A percentile compares a stretch with the other conserved stretches of the same genome.
Evolutionary conservation across 305 asterid genomes (phyloP).

Genomic region (Andrographis paniculata): DNA sequence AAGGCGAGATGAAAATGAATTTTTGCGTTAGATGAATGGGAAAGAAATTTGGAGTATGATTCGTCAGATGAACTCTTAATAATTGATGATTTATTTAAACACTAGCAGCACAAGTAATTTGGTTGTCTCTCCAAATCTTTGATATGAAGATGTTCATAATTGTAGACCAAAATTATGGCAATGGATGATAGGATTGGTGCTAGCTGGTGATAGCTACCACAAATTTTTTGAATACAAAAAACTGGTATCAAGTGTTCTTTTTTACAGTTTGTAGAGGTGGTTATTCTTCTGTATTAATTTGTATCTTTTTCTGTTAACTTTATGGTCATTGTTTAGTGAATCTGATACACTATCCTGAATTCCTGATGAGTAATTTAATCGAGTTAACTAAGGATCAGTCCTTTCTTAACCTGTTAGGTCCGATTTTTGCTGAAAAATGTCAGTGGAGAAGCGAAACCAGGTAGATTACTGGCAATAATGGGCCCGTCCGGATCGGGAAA

Average conservation of each 20-base stretch:
- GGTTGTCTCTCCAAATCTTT: not conserved
- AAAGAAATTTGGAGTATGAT: too few relatives aligned
- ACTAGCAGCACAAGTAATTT: not conserved
- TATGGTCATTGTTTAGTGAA: not conserved
- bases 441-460: constrained; percentile 90
- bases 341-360: not conserved
- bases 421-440: constrained; percentile 74
- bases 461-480: constrained; percentile 91
- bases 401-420: constrained; percentile 33
- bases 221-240: too few relatives aligned
- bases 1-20: too few relatives aligned
- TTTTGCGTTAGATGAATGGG: too few relatives aligned
- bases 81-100: not conserved
- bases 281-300: too few relatives aligned
- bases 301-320: too few relatives aligned
- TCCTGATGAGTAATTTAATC: constrained; percentile 1
- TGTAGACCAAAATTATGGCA: not conserved
- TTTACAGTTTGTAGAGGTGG: constrained; percentile 5
- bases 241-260: constrained; percentile 1
- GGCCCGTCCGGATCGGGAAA: constrained; percentile 99
- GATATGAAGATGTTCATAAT: not conserved
- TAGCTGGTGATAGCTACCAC: too few relatives aligned
- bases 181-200: too few relatives aligned
- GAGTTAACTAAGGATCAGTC: constrained; percentile 15
- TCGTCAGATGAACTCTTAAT: too few relatives aligned